Evolutionary conservation across 306 rosid species (phyloP).

Genomic region (Cicer cuneatum): DNA sequence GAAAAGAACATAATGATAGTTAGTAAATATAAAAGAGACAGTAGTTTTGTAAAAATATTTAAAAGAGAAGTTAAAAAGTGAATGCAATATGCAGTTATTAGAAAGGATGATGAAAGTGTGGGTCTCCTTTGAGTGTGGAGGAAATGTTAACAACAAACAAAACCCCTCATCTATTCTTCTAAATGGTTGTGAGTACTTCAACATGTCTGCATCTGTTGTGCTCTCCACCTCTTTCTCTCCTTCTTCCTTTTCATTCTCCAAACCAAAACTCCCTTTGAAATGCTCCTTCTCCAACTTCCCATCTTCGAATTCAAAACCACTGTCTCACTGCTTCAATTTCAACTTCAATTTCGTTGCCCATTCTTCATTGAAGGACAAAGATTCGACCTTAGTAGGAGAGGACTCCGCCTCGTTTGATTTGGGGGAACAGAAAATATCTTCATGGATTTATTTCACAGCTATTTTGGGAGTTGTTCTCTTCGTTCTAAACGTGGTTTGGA

Average conservation of each 20-base stretch:
- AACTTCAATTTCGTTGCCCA: conserved; percentile 25
- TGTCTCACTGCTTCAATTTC: too few species aligned
- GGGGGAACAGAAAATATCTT: conserved; percentile 66
- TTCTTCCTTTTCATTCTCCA: conserved; percentile 13
- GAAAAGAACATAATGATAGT: too few species aligned
- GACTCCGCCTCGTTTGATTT: conserved; percentile 73
- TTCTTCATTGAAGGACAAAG: conserved; percentile 43
- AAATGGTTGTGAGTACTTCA: too few species aligned
- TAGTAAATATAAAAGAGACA: too few species aligned
- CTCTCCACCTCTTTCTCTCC: not conserved
- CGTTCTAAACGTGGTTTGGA: conserved; percentile 66
- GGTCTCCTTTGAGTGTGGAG: too few species aligned
- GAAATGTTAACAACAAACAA: too few species aligned
- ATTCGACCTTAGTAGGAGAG: conserved; percentile 58
- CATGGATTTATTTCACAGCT: conserved; percentile 70
- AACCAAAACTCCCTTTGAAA: conserved; percentile 6
- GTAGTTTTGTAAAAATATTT: too few species aligned
- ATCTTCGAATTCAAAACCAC: conserved; percentile 2
- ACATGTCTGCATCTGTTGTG: too few species aligned
- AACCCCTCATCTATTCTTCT: too few species aligned
- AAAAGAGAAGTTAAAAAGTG: too few species aligned
- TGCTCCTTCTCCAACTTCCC: not conserved
- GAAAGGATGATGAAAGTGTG: too few species aligned
- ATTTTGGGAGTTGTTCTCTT: conserved; percentile 70
- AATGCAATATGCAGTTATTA: too few species aligned